Evolutionary conservation across 345 rosid species (phyloP).

Genomic region (Rhodamnia rubescens): DNA sequence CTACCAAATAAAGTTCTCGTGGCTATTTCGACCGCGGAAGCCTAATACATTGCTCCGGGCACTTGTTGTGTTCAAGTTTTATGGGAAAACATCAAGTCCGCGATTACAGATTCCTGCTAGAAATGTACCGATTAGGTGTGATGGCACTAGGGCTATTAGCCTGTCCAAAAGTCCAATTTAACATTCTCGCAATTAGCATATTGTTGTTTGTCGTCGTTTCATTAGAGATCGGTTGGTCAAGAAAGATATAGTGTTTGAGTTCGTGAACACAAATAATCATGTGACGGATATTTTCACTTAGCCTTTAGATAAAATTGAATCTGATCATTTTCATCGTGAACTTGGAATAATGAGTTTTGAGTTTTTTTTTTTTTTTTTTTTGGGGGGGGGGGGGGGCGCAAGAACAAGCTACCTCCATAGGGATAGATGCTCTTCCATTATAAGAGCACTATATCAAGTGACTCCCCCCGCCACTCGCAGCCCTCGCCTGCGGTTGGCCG

Average conservation of each 20-base stretch:
- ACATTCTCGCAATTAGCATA: neutral
- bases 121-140: neutral
- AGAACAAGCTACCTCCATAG: neutral
- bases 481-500: no score
- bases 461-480: no score
- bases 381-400: no score
- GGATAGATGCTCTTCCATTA: neutral
- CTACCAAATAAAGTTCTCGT: neutral
- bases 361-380: neutral
- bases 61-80: neutral
- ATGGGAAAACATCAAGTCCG: neutral
- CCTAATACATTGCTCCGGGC: fast-evolving
- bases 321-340: neutral
- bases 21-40: fast-evolving
- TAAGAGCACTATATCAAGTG: no score
- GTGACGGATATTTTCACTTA: neutral
- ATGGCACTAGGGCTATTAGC: neutral
- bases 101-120: neutral
- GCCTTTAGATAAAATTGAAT: neutral
- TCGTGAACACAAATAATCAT: neutral
- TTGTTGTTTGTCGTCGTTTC: neutral
- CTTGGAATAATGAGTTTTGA: neutral
- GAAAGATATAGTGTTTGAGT: neutral
- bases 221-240: neutral
- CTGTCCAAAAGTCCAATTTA: neutral